Evolutionary conservation across 345 rosid species (phyloP), one percentile per base, ranked within the genome.

Genomic region (Rubroshorea leprosula): DNA sequence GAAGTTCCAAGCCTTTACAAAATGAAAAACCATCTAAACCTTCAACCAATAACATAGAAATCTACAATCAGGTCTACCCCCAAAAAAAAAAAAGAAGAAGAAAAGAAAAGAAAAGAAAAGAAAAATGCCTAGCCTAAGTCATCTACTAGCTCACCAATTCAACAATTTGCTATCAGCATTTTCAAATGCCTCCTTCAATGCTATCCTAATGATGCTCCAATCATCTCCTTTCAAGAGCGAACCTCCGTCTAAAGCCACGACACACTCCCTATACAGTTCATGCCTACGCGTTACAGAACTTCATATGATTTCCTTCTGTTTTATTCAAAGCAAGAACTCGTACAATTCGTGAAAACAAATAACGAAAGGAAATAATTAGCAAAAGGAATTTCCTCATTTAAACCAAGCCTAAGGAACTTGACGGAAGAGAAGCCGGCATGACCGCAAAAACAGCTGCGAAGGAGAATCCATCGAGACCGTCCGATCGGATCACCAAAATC

Each of bases 401-500:
- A 35, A 35, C 41, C 41, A 35, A 35, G 12, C 97, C 89, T 86
- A 55, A 88, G 90, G 77, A 88, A 92, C 29, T 76, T 72, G 63
- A 78, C 95, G 23, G 93, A 74, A 63, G 92, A 68, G 51, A 75
- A 68, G 23, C 98, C 96, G 35, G 85, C 98, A 38, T 92, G 98
- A 43, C 98, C 96, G 52, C 98, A 54, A 86, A 80, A 49, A 92
- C 86, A 0, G 95, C 96, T 1, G 98, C 95, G 50, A 82, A 92
- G 6, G 93, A 82, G 93, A 84, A 92, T 25, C 77, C 90, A 20
- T 84, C 83, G 18, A 88, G 78, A 44, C 82, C 95, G 1, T 84
- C 95, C 3, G 93, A 74, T 51, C 86, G 82, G 53, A 92, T 61
- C 17, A 80, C 75, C 58, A 86, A n/a, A 62, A 23, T 67, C 83